These are phyloP conservation scores for Pilobolus umbonatus DNA, from an alignment of 192 early-diverging fungal species.

Conservation along the genomic window DNA sequence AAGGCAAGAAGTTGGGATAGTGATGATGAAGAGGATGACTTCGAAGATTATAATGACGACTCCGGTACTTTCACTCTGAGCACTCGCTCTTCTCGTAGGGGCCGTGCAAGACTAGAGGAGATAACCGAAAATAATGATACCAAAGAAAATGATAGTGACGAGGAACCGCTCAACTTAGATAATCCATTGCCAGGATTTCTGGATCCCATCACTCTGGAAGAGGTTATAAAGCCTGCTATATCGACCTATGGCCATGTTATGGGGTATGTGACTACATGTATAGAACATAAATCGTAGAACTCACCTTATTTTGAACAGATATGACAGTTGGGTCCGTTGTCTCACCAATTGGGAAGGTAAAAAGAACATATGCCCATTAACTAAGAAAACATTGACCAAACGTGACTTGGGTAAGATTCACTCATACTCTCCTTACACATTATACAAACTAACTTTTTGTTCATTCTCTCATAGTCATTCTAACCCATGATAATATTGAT, in stretches of 20 bases:
- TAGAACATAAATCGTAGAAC: neutral
- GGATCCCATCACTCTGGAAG: conserved; percentile 92
- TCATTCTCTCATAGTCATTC: conserved; percentile 35
- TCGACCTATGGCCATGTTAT: conserved; percentile 92
- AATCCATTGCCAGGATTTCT: conserved; percentile 90
- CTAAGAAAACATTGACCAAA: conserved; percentile 90
- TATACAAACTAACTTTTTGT: neutral
- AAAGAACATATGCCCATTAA: conserved; percentile 89
- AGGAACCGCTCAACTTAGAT: conserved; percentile 43
- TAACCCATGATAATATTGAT: conserved; percentile 78
- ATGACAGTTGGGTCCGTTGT: conserved; percentile 83
- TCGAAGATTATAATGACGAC: conserved; percentile 63
- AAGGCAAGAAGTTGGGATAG: conserved; percentile 40
- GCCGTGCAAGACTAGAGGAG: conserved; percentile 7
- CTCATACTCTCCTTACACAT: neutral
- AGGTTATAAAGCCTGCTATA: conserved; percentile 87
- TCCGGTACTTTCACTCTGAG: conserved; percentile 63
- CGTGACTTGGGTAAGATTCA: conserved; percentile 65
- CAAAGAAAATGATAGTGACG: conserved; percentile 39
- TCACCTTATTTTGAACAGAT: conserved; percentile 18
- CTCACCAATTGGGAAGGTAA: conserved; percentile 72
- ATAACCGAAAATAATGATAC: conserved; percentile 1
- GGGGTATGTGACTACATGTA: conserved; percentile 45
- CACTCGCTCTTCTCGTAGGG: conserved; percentile 51
- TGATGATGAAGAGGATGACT: conserved; percentile 56